A percentile compares a stretch with the other conserved stretches of the same genome.
Conservation (phyloP, 257 asterid species). For the Scutellaria galericulata region DNA sequence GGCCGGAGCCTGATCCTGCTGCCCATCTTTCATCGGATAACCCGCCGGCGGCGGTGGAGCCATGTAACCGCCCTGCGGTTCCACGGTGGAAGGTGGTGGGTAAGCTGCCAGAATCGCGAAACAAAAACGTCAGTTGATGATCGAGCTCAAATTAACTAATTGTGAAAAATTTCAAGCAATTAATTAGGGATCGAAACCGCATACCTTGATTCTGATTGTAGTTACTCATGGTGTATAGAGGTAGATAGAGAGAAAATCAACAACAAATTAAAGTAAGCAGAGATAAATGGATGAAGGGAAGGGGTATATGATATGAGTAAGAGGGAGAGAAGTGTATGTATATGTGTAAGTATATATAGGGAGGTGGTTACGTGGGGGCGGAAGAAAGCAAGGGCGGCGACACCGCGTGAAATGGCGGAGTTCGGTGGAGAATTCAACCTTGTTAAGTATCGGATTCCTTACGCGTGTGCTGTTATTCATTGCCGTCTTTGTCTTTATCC, state of each 20-base stretch:
- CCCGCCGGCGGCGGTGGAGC: slow-evolving; percentile 56
- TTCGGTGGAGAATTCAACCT: background rate
- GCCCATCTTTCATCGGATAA: slow-evolving; percentile 50
- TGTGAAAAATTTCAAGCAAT: too few species aligned
- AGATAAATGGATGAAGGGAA: background rate
- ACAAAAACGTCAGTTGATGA: background rate
- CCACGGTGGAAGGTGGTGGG: slow-evolving; percentile 45
- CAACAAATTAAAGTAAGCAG: background rate
- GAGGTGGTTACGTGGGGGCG: slow-evolving; percentile 28
- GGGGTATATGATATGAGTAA: background rate
- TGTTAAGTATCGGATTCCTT: background rate
- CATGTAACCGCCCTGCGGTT: slow-evolving; percentile 43
- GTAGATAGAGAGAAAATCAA: background rate
- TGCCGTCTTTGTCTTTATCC: too few species aligned
- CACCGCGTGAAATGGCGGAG: slow-evolving; percentile 47
- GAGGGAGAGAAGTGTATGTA: background rate
- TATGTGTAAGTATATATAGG: slow-evolving; percentile 23
- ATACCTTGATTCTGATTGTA: background rate
- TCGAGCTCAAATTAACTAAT: background rate
- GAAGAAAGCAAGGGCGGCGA: slow-evolving; percentile 44
- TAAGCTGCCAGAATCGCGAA: slow-evolving; percentile 28
- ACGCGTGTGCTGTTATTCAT: background rate
- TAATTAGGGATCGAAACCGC: background rate
- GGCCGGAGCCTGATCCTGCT: slow-evolving; percentile 30
- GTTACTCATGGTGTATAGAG: background rate